Conservation (phyloP, 345 rosid species). For the Gossypium bickii region DNA sequence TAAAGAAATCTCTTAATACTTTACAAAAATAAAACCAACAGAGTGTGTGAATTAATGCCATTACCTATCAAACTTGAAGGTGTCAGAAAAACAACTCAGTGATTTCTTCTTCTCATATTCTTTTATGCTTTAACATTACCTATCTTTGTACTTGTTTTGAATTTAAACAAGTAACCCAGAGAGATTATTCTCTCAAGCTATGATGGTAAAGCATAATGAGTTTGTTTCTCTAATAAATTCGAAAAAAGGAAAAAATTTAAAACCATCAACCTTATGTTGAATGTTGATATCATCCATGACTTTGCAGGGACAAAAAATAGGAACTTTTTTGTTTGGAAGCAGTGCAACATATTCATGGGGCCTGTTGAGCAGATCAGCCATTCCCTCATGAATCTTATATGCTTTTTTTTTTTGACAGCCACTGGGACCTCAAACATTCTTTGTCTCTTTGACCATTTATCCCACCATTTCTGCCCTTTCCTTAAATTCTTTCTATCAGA, state of each 20-base stretch:
- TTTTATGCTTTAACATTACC: not conserved
- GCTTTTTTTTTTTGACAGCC: slow-evolving; percentile 16
- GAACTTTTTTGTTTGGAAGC: slow-evolving; percentile 19
- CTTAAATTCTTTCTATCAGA: not conserved
- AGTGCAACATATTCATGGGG: slow-evolving; percentile 36
- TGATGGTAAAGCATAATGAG: slow-evolving; percentile 37
- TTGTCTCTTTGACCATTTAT: slow-evolving; percentile 37
- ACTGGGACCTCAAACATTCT: slow-evolving; percentile 41
- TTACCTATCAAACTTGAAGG: not conserved
- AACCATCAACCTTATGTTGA: not conserved
- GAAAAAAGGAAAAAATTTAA: not conserved
- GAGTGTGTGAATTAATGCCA: not conserved
- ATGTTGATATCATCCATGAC: slow-evolving; percentile 1
- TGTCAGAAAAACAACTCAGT: not conserved
- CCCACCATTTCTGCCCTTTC: not conserved
- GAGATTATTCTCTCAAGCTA: slow-evolving; percentile 13
- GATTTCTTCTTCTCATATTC: not conserved
- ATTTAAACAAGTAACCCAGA: not conserved
- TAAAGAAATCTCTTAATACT: too few relatives aligned
- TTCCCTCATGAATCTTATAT: slow-evolving; percentile 13
- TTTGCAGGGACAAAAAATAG: not conserved
- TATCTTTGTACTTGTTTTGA: not conserved
- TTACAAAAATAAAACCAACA: not conserved
- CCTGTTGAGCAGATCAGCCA: slow-evolving; percentile 20
- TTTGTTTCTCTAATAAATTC: slow-evolving; percentile 37